phyloP scores from a whole-genome alignment of 2,329 filamentous ascomycete species.

The Penicillium sp. region DNA sequence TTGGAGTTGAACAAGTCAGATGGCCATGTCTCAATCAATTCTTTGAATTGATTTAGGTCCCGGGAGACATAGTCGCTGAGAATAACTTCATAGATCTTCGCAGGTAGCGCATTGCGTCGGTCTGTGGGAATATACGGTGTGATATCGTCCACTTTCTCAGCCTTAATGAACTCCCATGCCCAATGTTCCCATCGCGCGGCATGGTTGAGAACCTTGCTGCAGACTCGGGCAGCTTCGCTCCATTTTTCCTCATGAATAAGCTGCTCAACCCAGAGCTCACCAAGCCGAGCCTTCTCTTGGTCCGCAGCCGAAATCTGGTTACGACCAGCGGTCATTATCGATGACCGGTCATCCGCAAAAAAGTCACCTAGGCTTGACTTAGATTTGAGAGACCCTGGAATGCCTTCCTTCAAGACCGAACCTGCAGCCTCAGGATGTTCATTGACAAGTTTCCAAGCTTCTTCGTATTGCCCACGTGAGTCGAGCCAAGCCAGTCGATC shows the following conservation, averaged over 20 bases:
- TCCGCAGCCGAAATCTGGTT: slow-evolving; percentile 67
- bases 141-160: slow-evolving; percentile 86
- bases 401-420: slow-evolving; percentile 37
- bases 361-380: slow-evolving; percentile 62
- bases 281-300: slow-evolving; percentile 85
- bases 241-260: slow-evolving; percentile 75
- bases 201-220: slow-evolving; percentile 77
- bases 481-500: slow-evolving; percentile 87
- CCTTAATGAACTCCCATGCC: slow-evolving; percentile 88
- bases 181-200: slow-evolving; percentile 90
- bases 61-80: slow-evolving; percentile 83
- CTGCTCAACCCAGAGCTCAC: slow-evolving; percentile 90
- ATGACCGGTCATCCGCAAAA: slow-evolving; percentile 68
- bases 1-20: slow-evolving; percentile 79
- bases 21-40: slow-evolving; percentile 80
- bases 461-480: slow-evolving; percentile 75
- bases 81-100: slow-evolving; percentile 83
- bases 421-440: slow-evolving; percentile 74
- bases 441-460: slow-evolving; percentile 86
- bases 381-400: slow-evolving; percentile 34
- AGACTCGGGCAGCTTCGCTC: slow-evolving; percentile 74
- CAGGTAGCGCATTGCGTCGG: slow-evolving; percentile 76
- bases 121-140: slow-evolving; percentile 77
- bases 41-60: slow-evolving; percentile 72
- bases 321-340: slow-evolving; percentile 61